Percentiles rank a stretch among this genome's conserved stretches.
phyloP scores from a whole-genome alignment of 371 early-diverging fungal genomes.

The Conidiobolus incongruus region DNA sequence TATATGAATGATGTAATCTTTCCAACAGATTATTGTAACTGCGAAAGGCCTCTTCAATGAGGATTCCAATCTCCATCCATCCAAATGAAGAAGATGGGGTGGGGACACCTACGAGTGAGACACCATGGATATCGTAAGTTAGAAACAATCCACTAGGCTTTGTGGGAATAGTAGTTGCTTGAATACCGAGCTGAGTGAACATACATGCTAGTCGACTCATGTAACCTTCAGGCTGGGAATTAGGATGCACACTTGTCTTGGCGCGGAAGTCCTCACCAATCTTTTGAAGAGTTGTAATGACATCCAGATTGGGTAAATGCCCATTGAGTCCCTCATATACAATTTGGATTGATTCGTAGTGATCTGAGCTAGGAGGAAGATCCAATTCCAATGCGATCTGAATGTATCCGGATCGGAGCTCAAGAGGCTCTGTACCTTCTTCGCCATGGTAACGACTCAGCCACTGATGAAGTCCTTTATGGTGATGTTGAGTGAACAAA shows the following conservation, averaged over 20 bases:
- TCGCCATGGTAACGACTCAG: slow-evolving; percentile 63
- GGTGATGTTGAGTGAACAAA: slow-evolving; percentile 51
- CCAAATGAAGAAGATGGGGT: slow-evolving; percentile 12
- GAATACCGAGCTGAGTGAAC: slow-evolving; percentile 31
- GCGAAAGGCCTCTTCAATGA: slow-evolving; percentile 61
- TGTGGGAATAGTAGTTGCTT: slow-evolving; percentile 44
- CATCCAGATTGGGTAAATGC: slow-evolving; percentile 79
- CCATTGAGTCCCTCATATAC: slow-evolving; percentile 80
- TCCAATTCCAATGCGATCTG: slow-evolving; percentile 77
- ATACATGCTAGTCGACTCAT: slow-evolving; percentile 22
- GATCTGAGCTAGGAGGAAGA: slow-evolving; percentile 36
- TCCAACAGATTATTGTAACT: slow-evolving; percentile 85
- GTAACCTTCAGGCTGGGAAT: slow-evolving; percentile 7
- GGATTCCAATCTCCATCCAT: slow-evolving; percentile 16
- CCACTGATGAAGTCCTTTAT: slow-evolving; percentile 63
- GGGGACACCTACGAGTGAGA: slow-evolving; percentile 39
- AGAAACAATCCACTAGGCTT: slow-evolving; percentile 45
- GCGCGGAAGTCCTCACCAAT: slow-evolving; percentile 19
- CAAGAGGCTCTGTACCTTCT: slow-evolving; percentile 1
- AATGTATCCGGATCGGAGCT: slow-evolving; percentile 32
- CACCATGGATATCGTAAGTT: slow-evolving; percentile 66
- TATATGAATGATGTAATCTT: slow-evolving; percentile 86
- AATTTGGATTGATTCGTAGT: slow-evolving; percentile 49
- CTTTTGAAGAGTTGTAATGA: slow-evolving; percentile 36
- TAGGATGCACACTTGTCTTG: slow-evolving; percentile 7